Conservation (phyloP, 208 protist genomes). For the Angomonas deanei region DNA sequence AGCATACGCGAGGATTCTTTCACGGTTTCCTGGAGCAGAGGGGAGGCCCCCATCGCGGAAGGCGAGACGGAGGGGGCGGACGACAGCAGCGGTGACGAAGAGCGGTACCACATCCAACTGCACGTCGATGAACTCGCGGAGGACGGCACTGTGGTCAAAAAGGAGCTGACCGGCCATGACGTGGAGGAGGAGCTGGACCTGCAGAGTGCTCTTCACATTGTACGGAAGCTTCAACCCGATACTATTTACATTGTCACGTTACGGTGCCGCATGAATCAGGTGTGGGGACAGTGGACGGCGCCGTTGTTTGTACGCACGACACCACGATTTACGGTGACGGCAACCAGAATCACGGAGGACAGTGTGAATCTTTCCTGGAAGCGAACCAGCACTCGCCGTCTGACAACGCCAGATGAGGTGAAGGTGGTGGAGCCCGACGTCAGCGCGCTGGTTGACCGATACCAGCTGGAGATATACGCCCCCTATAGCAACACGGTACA, state of each 20-base stretch:
- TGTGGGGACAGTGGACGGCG: constrained; percentile 84
- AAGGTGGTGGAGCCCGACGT: not conserved
- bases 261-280: constrained; percentile 73
- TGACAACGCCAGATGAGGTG: constrained; percentile 60
- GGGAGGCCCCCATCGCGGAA: constrained; percentile 6
- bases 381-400: constrained; percentile 33
- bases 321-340: constrained; percentile 59
- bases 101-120: constrained; percentile 2
- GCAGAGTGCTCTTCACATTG: constrained; percentile 36
- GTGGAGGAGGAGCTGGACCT: constrained; percentile 23
- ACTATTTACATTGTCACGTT: constrained; percentile 75
- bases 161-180: constrained; percentile 21
- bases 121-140: constrained; percentile 27
- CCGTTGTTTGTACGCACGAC: constrained; percentile 74
- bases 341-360: constrained; percentile 76
- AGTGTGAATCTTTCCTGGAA: constrained; percentile 63
- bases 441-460: constrained; percentile 19
- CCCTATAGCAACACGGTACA: constrained; percentile 56
- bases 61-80: not conserved
- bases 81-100: constrained; percentile 12
- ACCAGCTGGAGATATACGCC: constrained; percentile 80
- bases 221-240: constrained; percentile 54
- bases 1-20: constrained; percentile 80
- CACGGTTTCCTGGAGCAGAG: constrained; percentile 68
- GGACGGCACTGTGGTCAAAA: constrained; percentile 18